Percentiles rank a stretch among this genome's conserved stretches.
Conservation (phyloP, 345 rosid species). For the Laguncularia racemosa region DNA sequence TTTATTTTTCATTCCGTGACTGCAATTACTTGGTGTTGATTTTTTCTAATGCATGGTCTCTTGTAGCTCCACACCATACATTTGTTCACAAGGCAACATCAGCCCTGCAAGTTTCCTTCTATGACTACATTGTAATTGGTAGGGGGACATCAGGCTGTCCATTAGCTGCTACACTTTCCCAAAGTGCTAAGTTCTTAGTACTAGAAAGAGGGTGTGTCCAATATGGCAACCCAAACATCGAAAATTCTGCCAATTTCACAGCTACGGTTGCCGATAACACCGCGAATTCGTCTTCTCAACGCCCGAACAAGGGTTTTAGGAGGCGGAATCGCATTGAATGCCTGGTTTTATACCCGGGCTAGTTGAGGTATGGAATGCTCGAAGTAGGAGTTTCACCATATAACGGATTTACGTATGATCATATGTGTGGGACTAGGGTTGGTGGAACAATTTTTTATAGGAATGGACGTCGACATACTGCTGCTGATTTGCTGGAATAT, state of each 20-base stretch:
- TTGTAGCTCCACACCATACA: conserved; percentile 42
- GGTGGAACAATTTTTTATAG: conserved; percentile 70
- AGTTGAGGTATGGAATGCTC: conserved; percentile 43
- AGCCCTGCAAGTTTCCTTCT: conserved; percentile 37
- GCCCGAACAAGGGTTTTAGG: conserved; percentile 75
- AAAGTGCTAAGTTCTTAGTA: conserved; percentile 50
- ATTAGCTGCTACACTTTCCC: conserved; percentile 67
- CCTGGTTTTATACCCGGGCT: conserved; percentile 73
- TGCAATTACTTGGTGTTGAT: too few species aligned
- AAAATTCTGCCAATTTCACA: conserved; percentile 35
- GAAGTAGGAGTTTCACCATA: conserved; percentile 60
- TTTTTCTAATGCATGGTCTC: not conserved
- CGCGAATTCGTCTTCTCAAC: conserved; percentile 55
- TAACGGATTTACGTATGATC: conserved; percentile 68
- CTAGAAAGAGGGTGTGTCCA: conserved; percentile 84
- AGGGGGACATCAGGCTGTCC: conserved; percentile 91
- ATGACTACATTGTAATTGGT: conserved; percentile 72
- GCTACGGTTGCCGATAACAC: conserved; percentile 32
- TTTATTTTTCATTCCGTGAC: not conserved
- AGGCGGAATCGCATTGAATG: conserved; percentile 77
- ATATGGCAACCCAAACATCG: conserved; percentile 34
- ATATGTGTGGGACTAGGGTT: conserved; percentile 58
- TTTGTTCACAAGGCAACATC: conserved; percentile 55
- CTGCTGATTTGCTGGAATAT: conserved; percentile 70
- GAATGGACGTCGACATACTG: conserved; percentile 65